phyloP scores from a whole-genome alignment of 2,329 filamentous ascomycete genomes.

The Zarea fungicola region DNA sequence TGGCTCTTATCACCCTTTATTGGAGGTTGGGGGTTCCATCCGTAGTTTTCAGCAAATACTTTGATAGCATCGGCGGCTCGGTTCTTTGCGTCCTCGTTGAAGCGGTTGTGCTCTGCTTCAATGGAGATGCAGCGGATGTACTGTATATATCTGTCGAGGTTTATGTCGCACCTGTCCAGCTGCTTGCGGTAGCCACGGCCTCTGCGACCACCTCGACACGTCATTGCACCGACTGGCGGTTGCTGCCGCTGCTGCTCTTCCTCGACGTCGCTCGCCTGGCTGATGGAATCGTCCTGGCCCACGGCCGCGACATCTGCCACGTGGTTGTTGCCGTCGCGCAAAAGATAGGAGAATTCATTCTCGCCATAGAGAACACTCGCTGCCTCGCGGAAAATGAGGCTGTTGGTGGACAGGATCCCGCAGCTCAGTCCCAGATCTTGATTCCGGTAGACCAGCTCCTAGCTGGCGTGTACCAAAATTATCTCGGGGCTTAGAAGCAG shows the following conservation, averaged over 20 bases:
- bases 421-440: slow-evolving; percentile 26
- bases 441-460: slow-evolving; percentile 27
- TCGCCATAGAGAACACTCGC: slow-evolving; percentile 39
- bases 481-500: slow-evolving; percentile 27
- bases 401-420: slow-evolving; percentile 33
- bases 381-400: slow-evolving; percentile 31
- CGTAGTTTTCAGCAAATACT: slow-evolving; percentile 26
- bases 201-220: background rate
- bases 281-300: slow-evolving; percentile 15
- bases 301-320: slow-evolving; percentile 17
- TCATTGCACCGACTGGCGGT: background rate
- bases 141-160: slow-evolving; percentile 30
- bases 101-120: slow-evolving; percentile 38
- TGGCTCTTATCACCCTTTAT: no score
- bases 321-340: slow-evolving; percentile 33
- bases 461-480: slow-evolving; percentile 30
- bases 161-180: slow-evolving; percentile 21
- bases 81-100: slow-evolving; percentile 18
- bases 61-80: slow-evolving; percentile 33
- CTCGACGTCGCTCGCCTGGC: slow-evolving; percentile 16
- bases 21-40: slow-evolving; percentile 5
- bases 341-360: slow-evolving; percentile 42
- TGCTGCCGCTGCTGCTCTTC: slow-evolving; percentile 4
- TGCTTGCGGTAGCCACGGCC: background rate
- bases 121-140: slow-evolving; percentile 38